These are phyloP conservation scores for Dothidotthia symphoricarpi DNA, from an alignment of 2,329 filamentous ascomycete genomes.

Conservation along the genomic window DNA sequence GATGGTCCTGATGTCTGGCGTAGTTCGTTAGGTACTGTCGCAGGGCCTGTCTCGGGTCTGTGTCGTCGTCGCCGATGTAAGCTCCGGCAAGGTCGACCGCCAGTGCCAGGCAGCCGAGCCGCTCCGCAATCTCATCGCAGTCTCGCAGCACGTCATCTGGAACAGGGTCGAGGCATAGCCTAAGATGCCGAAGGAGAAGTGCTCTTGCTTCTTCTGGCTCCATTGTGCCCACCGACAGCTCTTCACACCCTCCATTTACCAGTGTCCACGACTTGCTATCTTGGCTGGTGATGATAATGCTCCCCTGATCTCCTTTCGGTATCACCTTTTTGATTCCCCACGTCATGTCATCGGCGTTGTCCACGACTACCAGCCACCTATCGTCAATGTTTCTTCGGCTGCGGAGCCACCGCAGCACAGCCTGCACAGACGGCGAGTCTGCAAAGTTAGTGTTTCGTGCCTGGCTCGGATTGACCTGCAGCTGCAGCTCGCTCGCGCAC, in stretches of 20 bases:
- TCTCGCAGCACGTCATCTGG: constrained; percentile 4
- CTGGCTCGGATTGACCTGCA: constrained; percentile 1
- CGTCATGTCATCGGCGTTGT: constrained; percentile 10
- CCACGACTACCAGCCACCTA: constrained; percentile 8
- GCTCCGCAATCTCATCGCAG: too few relatives aligned
- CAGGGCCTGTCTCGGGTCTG: constrained; percentile 3
- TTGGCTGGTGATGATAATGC: constrained; percentile 13
- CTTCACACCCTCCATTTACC: constrained; percentile 7
- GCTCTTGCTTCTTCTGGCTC: constrained; percentile 5
- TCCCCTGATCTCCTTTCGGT: constrained; percentile 6
- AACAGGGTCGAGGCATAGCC: constrained; percentile 1
- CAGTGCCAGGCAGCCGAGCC: too few relatives aligned
- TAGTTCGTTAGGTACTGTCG: constrained; percentile 6
- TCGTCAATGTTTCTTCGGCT: constrained; percentile 6
- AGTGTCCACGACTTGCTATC: constrained; percentile 6
- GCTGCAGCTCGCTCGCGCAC: constrained; percentile 10
- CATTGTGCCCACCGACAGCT: constrained; percentile 6
- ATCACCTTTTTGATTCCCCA: constrained; percentile 7
- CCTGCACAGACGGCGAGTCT: constrained; percentile 4
- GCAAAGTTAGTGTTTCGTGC: constrained; percentile 1
- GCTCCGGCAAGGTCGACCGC: too few relatives aligned
- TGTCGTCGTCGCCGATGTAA: too few relatives aligned
- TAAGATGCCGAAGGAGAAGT: constrained; percentile 9
- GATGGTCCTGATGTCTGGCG: constrained; percentile 8
- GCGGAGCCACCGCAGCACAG: constrained; percentile 3